Base-by-base conservation (phyloP, 768 basidiomycete species). In the Phlegmacium glaucopus region DNA sequence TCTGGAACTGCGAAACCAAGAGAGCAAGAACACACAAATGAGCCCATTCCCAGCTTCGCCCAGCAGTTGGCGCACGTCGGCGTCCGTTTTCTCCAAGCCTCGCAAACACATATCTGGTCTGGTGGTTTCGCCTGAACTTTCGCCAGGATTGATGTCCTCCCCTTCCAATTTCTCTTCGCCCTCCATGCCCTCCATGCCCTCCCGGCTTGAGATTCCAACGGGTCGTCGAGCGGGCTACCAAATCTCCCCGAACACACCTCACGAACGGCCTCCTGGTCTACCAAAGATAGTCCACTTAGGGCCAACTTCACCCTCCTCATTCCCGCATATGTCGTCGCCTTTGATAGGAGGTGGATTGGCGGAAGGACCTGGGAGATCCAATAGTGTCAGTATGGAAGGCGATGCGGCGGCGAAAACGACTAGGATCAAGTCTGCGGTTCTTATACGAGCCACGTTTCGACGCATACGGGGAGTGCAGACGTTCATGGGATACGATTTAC, bases 391-490 rank as follows among this genome's bases (percentile, higher is more conserved):
- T 30, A 17, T 34, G 8, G 49, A 52, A 30, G 48, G 34, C 27
- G 55, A 43, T 17, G 50, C 63, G 6, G 39, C 48, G 4, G 57
- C 68, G 4, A 69, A 70, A 44, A 67, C 71, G 25, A 70, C 69
- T 17, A 71, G 68, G 18, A 71, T 88, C 35, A 75, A 70, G 49
- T 82, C 80, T 1, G 41, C 71, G 5, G 57, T 69, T 15, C 75
- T 89, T 2, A 67, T 79, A n/a, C 70, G 68, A 29, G 73, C 68
- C 29, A 87, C 85, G 11, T 85, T 83, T 56, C 70, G 70, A 28
- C 69, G 84, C 25, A 77, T 89, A 18, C 71, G 86, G 15, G 61
- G 75, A 2, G 81, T 85, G 17, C 86, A 87, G 63, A 69, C 67
- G 10, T 74, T 70, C 44, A 74, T 87, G 73, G 85, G 86, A 2